Percentiles rank a stretch among this genome's conserved stretches.
Evolutionary conservation across 2,329 filamentous ascomycete species (phyloP).

Genomic region (Venturia carpophila): DNA sequence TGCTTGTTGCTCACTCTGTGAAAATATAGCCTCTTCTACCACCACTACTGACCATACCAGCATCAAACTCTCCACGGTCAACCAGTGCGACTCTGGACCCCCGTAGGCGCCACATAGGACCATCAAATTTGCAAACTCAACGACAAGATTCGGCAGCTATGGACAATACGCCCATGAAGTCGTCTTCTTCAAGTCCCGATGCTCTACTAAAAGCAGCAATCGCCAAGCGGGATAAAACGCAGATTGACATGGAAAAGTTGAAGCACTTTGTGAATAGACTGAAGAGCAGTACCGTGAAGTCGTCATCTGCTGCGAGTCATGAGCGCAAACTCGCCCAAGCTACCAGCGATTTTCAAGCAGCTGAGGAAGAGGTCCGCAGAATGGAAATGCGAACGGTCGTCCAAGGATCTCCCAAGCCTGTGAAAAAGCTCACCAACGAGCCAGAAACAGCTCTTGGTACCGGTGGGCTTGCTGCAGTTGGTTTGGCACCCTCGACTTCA

Average conservation of each 20-base stretch:
- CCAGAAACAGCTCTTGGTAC: not conserved
- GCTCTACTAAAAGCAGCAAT: not conserved
- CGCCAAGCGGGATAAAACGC: not conserved
- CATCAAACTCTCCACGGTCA: slow-evolving; percentile 2
- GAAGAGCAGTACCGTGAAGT: not conserved
- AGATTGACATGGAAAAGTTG: not conserved
- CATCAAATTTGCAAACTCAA: not conserved
- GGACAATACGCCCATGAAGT: not conserved
- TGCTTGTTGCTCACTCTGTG: not conserved
- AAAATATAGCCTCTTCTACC: not conserved
- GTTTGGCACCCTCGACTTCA: not conserved
- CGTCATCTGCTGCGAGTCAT: not conserved
- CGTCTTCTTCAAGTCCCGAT: not conserved
- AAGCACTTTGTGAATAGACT: not conserved
- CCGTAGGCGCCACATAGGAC: not conserved
- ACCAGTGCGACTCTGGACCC: not conserved
- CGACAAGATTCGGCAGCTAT: not conserved
- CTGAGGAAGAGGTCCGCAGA: not conserved
- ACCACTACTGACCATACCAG: not conserved
- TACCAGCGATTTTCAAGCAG: not conserved
- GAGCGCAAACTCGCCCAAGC: not conserved
- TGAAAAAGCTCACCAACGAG: not conserved
- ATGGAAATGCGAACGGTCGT: not conserved
- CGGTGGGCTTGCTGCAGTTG: not conserved
- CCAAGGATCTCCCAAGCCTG: not conserved